phyloP scores from a whole-genome alignment of 2,329 filamentous ascomycete genomes.

The Amesomyces nigricolor region DNA sequence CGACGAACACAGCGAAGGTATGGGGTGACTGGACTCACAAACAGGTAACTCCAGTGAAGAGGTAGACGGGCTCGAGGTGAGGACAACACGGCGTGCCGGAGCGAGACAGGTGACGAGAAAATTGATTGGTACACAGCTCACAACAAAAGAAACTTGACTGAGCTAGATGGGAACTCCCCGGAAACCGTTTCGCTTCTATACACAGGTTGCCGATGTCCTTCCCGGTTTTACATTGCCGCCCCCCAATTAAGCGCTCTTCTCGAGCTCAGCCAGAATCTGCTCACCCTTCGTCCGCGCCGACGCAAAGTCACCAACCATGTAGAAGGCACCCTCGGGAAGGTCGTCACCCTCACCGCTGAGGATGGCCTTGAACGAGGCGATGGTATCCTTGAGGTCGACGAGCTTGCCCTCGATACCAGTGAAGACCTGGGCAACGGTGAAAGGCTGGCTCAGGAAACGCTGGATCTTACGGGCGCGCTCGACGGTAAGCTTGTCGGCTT shows the following conservation, averaged over 20 bases:
- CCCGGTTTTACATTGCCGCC: conserved; percentile 28
- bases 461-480: conserved; percentile 99
- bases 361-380: conserved; percentile 95
- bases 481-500: conserved; percentile 98
- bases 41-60: too few relatives aligned
- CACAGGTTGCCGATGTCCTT: conserved; percentile 42
- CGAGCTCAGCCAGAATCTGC: conserved; percentile 97
- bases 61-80: too few relatives aligned
- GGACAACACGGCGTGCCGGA: too few relatives aligned
- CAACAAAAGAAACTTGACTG: conserved; percentile 55
- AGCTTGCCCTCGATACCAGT: conserved; percentile 93
- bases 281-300: conserved; percentile 94
- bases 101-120: conserved; percentile 33
- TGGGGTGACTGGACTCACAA: too few relatives aligned
- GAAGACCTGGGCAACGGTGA: conserved; percentile 80
- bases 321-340: conserved; percentile 89
- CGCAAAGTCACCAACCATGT: conserved; percentile 97
- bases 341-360: conserved; percentile 91
- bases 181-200: conserved; percentile 52
- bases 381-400: conserved; percentile 98
- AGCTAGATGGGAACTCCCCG: conserved; percentile 44
- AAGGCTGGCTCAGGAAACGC: conserved; percentile 99
- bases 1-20: too few relatives aligned
- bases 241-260: conserved; percentile 46
- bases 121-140: conserved; percentile 58